These are phyloP conservation scores for Debaryomyces prosopidis DNA, from an alignment of 805 yeast genomes.

Conservation along the genomic window DNA sequence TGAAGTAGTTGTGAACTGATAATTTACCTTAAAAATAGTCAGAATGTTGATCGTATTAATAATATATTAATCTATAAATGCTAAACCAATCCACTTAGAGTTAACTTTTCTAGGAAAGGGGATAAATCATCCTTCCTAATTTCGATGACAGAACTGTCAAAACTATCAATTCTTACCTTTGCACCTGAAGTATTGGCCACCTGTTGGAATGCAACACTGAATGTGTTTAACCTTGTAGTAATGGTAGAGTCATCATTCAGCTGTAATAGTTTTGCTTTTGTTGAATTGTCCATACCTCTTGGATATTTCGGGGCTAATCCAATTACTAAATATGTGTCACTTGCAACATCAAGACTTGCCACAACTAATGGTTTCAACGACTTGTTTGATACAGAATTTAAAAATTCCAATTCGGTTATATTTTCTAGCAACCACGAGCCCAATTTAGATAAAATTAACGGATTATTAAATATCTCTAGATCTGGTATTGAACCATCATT, in stretches of 20 bases:
- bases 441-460: constrained; percentile 76
- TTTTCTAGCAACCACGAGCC: constrained; percentile 93
- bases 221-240: constrained; percentile 64
- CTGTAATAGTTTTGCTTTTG: constrained; percentile 33
- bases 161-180: constrained; percentile 86
- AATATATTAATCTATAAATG: neutral
- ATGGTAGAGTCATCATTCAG: constrained; percentile 41
- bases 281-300: constrained; percentile 36
- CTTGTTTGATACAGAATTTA: constrained; percentile 35
- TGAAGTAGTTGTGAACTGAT: neutral
- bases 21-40: neutral
- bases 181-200: constrained; percentile 86
- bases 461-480: constrained; percentile 75
- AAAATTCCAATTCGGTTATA: constrained; percentile 72
- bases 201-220: constrained; percentile 88
- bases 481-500: constrained; percentile 80
- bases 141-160: constrained; percentile 92
- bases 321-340: constrained; percentile 81
- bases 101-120: constrained; percentile 81
- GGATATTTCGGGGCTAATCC: constrained; percentile 88
- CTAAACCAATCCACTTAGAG: constrained; percentile 61
- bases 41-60: neutral
- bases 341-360: constrained; percentile 72
- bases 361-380: constrained; percentile 75
- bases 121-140: constrained; percentile 83